phyloP scores from a whole-genome alignment of 352 stramenopile genomes.

The Phytophthora chlamydospora region DNA sequence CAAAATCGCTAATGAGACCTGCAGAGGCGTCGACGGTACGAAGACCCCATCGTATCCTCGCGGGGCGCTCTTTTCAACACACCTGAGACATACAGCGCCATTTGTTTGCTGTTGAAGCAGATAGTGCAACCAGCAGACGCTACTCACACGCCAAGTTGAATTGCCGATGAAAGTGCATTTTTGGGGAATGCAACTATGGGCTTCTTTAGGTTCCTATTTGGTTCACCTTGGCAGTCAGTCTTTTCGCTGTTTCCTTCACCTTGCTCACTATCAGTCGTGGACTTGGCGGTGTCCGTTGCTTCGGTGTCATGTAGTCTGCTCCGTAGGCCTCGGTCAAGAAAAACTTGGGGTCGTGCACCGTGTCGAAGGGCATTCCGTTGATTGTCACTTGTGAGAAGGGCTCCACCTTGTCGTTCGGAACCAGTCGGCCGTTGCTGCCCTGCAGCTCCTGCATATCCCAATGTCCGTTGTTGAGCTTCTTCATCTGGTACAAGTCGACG shows the following conservation, averaged over 20 bases:
- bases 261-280: not conserved
- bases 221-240: conserved; percentile 18
- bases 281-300: not conserved
- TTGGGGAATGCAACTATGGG: too few species aligned
- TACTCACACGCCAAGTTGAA: too few species aligned
- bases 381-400: conserved; percentile 36
- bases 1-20: too few species aligned
- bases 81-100: too few species aligned
- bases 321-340: conserved; percentile 45
- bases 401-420: conserved; percentile 24
- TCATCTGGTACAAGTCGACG: conserved; percentile 46
- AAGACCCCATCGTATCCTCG: not conserved
- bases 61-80: too few species aligned
- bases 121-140: too few species aligned
- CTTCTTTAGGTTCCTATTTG: not conserved
- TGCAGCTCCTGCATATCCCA: conserved; percentile 33
- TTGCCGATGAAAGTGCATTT: too few species aligned
- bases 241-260: conserved; percentile 4
- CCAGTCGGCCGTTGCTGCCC: conserved; percentile 8
- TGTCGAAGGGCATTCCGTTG: conserved; percentile 45
- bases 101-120: too few species aligned
- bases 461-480: conserved; percentile 13
- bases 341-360: conserved; percentile 36
- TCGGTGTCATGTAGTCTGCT: conserved; percentile 41
- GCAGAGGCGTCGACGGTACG: not conserved